These are phyloP conservation scores for Nakazawaea laoshanensis DNA, from an alignment of 805 yeast genomes.

Conservation along the genomic window DNA sequence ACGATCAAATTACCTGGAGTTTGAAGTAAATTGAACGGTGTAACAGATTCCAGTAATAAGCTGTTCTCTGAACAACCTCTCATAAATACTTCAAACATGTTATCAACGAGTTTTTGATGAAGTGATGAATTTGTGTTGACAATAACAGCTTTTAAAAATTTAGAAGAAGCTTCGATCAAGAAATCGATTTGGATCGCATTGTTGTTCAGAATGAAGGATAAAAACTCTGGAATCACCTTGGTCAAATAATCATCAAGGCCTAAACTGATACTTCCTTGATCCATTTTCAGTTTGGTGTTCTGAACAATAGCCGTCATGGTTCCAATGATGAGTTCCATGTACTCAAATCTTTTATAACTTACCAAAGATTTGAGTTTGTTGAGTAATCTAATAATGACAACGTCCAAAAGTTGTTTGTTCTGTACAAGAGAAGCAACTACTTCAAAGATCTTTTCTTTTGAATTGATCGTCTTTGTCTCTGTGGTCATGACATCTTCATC, in stretches of 20 bases:
- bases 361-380: conserved; percentile 23
- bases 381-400: conserved; percentile 32
- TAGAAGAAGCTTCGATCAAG: conserved; percentile 29
- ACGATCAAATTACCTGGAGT: conserved; percentile 26
- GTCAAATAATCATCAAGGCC: conserved; percentile 26
- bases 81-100: conserved; percentile 28
- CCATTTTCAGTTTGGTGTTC: conserved; percentile 10
- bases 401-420: conserved; percentile 34
- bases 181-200: conserved; percentile 14
- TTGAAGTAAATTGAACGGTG: conserved; percentile 15
- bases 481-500: too few relatives aligned
- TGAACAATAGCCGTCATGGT: conserved; percentile 15
- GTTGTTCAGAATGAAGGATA: conserved; percentile 15
- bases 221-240: conserved; percentile 32
- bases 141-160: conserved; percentile 31
- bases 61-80: conserved; percentile 12
- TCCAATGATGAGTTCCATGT: conserved; percentile 18
- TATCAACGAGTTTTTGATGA: conserved; percentile 39
- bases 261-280: conserved; percentile 9
- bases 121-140: conserved; percentile 26
- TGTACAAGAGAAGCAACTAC: conserved; percentile 29
- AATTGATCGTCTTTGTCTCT: conserved; percentile 16
- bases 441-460: conserved; percentile 25
- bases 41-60: conserved; percentile 15
- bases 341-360: conserved; percentile 6